Percentiles rank a stretch among this genome's conserved stretches.
These are phyloP conservation scores for Discostella stelligeroides DNA, from an alignment of 108 stramenopile species.

Conservation along the genomic window DNA sequence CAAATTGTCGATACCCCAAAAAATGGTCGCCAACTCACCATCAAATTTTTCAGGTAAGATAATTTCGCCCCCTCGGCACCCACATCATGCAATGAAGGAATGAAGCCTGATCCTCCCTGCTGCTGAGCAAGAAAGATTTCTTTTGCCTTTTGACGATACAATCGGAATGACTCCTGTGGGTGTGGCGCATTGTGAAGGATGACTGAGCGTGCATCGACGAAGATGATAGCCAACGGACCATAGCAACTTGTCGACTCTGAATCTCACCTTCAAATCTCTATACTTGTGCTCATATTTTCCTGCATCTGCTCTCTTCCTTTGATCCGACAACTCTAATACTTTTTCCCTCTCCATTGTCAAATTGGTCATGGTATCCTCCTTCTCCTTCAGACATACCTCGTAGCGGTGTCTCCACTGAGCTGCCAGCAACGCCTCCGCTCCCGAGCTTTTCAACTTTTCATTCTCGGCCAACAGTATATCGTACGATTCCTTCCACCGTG, in stretches of 20 bases:
- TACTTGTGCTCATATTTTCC: slow-evolving; percentile 88
- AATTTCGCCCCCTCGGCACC: slow-evolving; percentile 72
- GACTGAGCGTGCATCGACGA: not conserved
- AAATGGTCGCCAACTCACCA: slow-evolving; percentile 49
- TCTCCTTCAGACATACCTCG: slow-evolving; percentile 81
- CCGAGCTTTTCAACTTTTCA: slow-evolving; percentile 77
- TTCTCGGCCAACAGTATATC: slow-evolving; percentile 82
- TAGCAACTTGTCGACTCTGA: not conserved
- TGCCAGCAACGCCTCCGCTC: slow-evolving; percentile 88
- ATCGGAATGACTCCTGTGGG: slow-evolving; percentile 73
- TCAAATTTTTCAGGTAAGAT: slow-evolving; percentile 77
- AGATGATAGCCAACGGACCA: slow-evolving; percentile 1
- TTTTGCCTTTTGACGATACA: slow-evolving; percentile 92
- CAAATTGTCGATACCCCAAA: not conserved
- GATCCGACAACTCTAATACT: slow-evolving; percentile 46
- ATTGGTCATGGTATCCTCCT: slow-evolving; percentile 70
- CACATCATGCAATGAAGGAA: slow-evolving; percentile 46
- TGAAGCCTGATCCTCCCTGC: slow-evolving; percentile 54
- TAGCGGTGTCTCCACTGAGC: slow-evolving; percentile 94
- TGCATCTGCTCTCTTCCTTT: slow-evolving; percentile 47
- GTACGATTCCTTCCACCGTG: slow-evolving; percentile 90
- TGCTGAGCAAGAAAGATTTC: slow-evolving; percentile 89
- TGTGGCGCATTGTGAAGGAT: not conserved
- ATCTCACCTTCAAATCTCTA: slow-evolving; percentile 74
- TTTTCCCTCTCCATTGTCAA: slow-evolving; percentile 63